A percentile compares a stretch with the other conserved stretches of the same genome.
Evolutionary conservation across 495 filamentous ascomycete species (phyloP).

Genomic region (Aspergillus diversus): DNA sequence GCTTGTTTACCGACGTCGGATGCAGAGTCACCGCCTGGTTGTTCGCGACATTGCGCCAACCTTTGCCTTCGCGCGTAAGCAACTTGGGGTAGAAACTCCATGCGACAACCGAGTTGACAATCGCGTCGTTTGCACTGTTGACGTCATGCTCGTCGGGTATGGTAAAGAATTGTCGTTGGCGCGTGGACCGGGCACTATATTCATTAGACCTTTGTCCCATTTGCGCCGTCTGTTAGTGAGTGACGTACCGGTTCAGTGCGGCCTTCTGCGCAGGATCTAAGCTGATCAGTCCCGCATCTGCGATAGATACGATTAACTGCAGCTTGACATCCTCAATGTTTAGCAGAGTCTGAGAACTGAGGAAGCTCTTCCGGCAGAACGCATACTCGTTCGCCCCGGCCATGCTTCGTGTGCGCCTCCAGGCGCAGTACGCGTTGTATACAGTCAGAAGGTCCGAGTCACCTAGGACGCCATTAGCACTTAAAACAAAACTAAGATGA

Average conservation of each 20-base stretch:
- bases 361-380: slow-evolving; percentile 91
- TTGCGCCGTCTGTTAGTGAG: background rate
- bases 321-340: slow-evolving; percentile 95
- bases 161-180: slow-evolving; percentile 75
- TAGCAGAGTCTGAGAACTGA: slow-evolving; percentile 77
- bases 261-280: slow-evolving; percentile 70
- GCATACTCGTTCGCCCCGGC: slow-evolving; percentile 69
- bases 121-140: slow-evolving; percentile 75
- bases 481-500: background rate
- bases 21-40: slow-evolving; percentile 85
- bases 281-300: slow-evolving; percentile 78
- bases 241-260: slow-evolving; percentile 58
- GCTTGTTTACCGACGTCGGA: slow-evolving; percentile 84
- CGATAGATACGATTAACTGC: slow-evolving; percentile 79
- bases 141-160: slow-evolving; percentile 72
- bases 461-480: slow-evolving; percentile 41
- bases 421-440: slow-evolving; percentile 89
- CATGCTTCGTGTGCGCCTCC: slow-evolving; percentile 76
- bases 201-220: background rate
- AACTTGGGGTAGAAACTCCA: slow-evolving; percentile 97
- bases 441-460: slow-evolving; percentile 90
- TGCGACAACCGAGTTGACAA: slow-evolving; percentile 78
- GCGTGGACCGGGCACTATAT: slow-evolving; percentile 52
- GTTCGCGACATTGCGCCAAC: slow-evolving; percentile 87
- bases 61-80: slow-evolving; percentile 81